Evolutionary conservation across 1,139 yeast genomes (phyloP).

Genomic region (Geotrichum macrosporum): DNA sequence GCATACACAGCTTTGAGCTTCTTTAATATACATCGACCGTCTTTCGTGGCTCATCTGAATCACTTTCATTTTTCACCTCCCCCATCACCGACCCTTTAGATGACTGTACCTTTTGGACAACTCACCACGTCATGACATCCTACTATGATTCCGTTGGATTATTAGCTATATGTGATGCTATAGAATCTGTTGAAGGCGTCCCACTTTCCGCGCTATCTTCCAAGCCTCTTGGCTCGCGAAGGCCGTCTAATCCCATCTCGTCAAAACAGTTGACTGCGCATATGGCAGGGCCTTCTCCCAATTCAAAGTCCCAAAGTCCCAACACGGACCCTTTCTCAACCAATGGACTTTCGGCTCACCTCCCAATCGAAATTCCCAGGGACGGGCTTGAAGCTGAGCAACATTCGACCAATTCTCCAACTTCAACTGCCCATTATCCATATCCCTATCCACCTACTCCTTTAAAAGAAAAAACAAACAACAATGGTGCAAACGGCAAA

Average conservation of each 20-base stretch:
- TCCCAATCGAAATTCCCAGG: background rate
- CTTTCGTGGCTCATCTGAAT: background rate
- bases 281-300: conserved; percentile 11
- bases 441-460: conserved; percentile 9
- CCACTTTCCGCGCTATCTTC: conserved; percentile 26
- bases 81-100: no score
- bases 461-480: background rate
- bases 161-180: conserved; percentile 41
- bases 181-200: conserved; percentile 40
- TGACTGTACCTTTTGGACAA: conserved; percentile 1
- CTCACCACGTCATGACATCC: conserved; percentile 25
- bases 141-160: conserved; percentile 42
- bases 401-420: no score
- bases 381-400: background rate
- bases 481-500: background rate
- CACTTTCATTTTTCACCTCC: background rate
- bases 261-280: conserved; percentile 2
- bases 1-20: no score
- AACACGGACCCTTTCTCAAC: conserved; percentile 9
- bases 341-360: conserved; percentile 16
- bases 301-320: conserved; percentile 11
- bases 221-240: conserved; percentile 8
- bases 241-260: conserved; percentile 2
- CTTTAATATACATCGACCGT: no score
- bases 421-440: background rate